phyloP scores from a whole-genome alignment of 495 filamentous ascomycete genomes.

The Hyphodiscus hymeniophilus region DNA sequence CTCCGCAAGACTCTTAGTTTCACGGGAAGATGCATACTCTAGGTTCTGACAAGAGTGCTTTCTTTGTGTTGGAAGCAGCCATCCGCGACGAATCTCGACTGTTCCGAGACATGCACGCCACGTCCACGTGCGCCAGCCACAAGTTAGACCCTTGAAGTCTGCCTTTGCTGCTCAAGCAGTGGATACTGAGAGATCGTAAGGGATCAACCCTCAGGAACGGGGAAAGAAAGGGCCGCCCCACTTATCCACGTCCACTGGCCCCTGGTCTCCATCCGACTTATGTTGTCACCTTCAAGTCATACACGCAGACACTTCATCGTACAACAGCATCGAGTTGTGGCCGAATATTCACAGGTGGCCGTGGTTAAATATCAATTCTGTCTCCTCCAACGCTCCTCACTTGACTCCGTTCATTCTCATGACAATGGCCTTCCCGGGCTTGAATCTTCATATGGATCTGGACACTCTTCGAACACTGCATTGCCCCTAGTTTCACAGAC shows the following conservation, averaged over 20 bases:
- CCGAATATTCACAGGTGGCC: constrained; percentile 3
- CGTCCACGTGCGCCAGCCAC: constrained; percentile 14
- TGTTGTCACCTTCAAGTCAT: neutral
- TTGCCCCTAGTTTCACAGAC: too few relatives aligned
- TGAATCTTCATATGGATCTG: too few relatives aligned
- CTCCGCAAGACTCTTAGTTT: neutral
- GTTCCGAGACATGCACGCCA: constrained; percentile 13
- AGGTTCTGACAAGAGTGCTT: neutral
- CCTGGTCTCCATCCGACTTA: neutral
- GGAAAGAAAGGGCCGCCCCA: constrained; percentile 2
- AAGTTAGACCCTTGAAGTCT: neutral
- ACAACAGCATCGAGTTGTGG: neutral
- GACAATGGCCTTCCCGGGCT: too few relatives aligned
- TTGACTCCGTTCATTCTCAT: too few relatives aligned
- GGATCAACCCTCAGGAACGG: constrained; percentile 6
- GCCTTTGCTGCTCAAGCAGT: too few relatives aligned
- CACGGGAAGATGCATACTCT: constrained; percentile 13
- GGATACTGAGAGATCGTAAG: constrained; percentile 3
- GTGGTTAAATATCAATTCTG: too few relatives aligned
- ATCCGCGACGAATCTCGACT: constrained; percentile 6
- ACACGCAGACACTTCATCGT: neutral
- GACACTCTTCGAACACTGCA: too few relatives aligned
- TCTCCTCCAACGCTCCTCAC: too few relatives aligned
- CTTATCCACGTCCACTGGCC: neutral
- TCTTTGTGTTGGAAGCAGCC: constrained; percentile 15